Percentiles rank a stretch among this genome's conserved stretches.
These are phyloP conservation scores for Dactylellina parvicollis DNA, from an alignment of 2,329 filamentous ascomycete genomes.

Conservation along the genomic window DNA sequence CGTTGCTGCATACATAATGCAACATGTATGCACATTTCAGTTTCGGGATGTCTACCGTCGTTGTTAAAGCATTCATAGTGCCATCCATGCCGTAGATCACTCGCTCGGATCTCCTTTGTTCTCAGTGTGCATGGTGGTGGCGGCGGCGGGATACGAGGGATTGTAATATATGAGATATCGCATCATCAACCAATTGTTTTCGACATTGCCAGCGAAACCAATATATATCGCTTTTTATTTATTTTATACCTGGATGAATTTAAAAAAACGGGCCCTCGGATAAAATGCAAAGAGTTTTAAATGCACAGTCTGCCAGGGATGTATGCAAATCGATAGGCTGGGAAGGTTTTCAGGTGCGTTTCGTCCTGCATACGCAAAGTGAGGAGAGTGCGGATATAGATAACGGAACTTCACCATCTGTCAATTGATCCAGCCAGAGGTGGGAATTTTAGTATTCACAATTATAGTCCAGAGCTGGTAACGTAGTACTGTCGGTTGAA, in stretches of 20 bases:
- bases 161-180: no score
- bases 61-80: slow-evolving; percentile 19
- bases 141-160: background rate
- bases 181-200: no score
- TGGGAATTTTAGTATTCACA: no score
- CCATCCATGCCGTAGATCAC: slow-evolving; percentile 44
- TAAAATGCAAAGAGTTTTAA: slow-evolving; percentile 24
- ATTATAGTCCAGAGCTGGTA: background rate
- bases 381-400: background rate
- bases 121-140: background rate
- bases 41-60: background rate
- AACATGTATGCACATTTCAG: background rate
- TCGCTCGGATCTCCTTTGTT: slow-evolving; percentile 16
- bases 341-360: background rate
- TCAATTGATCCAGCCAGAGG: no score
- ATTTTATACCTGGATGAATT: slow-evolving; percentile 13
- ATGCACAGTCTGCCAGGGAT: slow-evolving; percentile 13
- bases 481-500: slow-evolving; percentile 8
- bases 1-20: background rate
- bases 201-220: background rate
- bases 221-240: background rate
- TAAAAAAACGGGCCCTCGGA: slow-evolving; percentile 5
- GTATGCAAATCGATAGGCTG: background rate
- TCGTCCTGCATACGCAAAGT: background rate
- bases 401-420: no score